phyloP scores from a whole-genome alignment of 164 flowering plant species.

The Piper betle region DNA sequence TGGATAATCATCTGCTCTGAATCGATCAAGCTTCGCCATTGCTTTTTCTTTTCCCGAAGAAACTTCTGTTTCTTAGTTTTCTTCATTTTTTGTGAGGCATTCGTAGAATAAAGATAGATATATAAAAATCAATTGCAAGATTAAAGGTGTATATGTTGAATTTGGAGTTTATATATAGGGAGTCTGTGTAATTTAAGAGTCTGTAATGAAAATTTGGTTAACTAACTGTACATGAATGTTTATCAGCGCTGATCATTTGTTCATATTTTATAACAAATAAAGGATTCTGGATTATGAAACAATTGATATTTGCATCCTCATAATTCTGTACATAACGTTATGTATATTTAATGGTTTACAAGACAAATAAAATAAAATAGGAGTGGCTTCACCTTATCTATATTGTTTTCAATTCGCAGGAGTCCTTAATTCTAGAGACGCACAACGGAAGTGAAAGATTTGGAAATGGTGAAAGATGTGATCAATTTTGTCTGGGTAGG shows the following conservation, averaged over 20 bases:
- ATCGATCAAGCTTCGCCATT: slow-evolving; percentile 5
- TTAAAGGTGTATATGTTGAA: not conserved
- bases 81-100: not conserved
- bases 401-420: not conserved
- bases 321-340: too few relatives aligned
- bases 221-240: too few relatives aligned
- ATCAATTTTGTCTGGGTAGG: too few relatives aligned
- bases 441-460: not conserved
- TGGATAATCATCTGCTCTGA: slow-evolving; percentile 12
- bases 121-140: not conserved
- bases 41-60: not conserved
- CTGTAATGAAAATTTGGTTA: not conserved
- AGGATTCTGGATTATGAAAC: too few relatives aligned
- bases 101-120: not conserved
- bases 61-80: not conserved
- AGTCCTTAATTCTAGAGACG: not conserved
- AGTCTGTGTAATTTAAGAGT: not conserved
- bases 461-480: not conserved
- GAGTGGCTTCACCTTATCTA: not conserved
- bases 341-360: too few relatives aligned
- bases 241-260: too few relatives aligned
- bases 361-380: not conserved
- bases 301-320: too few relatives aligned
- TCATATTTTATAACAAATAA: too few relatives aligned
- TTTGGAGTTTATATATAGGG: not conserved